Conservation (phyloP, 108 stramenopile species). For the Epithemia pelagica region DNA sequence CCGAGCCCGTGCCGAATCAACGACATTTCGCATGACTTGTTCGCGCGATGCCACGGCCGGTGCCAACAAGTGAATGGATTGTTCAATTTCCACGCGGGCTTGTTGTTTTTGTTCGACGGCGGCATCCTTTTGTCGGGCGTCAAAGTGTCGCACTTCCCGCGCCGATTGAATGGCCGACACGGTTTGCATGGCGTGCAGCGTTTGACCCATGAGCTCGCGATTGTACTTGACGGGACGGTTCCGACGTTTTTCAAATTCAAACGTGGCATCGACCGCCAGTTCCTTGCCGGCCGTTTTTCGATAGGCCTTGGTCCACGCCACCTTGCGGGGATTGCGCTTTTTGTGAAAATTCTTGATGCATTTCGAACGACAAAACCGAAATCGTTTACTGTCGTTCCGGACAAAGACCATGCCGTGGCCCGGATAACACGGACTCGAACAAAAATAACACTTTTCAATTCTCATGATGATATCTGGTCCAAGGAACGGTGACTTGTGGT, state of each 20-base stretch:
- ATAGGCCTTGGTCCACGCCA: slow-evolving; percentile 99
- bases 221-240: slow-evolving; percentile 98
- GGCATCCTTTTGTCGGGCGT: slow-evolving; percentile 85
- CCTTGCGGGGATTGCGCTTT: slow-evolving; percentile 99
- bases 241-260: slow-evolving; percentile 98
- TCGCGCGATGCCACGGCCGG: slow-evolving; percentile 78
- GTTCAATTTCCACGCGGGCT: slow-evolving; percentile 86
- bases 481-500: background rate
- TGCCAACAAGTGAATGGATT: slow-evolving; percentile 79
- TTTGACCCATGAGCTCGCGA: slow-evolving; percentile 94
- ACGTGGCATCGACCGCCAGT: slow-evolving; percentile 94
- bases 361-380: slow-evolving; percentile 99
- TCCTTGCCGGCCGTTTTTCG: slow-evolving; percentile 94
- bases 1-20: slow-evolving; percentile 69
- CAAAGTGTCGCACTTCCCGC: slow-evolving; percentile 76
- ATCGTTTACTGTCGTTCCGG: slow-evolving; percentile 98
- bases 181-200: slow-evolving; percentile 94
- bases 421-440: slow-evolving; percentile 95
- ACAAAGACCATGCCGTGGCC: slow-evolving; percentile 98
- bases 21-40: slow-evolving; percentile 86
- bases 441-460: slow-evolving; percentile 97
- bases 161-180: slow-evolving; percentile 85
- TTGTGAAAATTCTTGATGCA: slow-evolving; percentile 98
- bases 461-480: slow-evolving; percentile 50
- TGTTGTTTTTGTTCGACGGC: slow-evolving; percentile 82